Conservation (phyloP, 2,329 filamentous ascomycete genomes). For the Zymoseptoria brevis region DNA sequence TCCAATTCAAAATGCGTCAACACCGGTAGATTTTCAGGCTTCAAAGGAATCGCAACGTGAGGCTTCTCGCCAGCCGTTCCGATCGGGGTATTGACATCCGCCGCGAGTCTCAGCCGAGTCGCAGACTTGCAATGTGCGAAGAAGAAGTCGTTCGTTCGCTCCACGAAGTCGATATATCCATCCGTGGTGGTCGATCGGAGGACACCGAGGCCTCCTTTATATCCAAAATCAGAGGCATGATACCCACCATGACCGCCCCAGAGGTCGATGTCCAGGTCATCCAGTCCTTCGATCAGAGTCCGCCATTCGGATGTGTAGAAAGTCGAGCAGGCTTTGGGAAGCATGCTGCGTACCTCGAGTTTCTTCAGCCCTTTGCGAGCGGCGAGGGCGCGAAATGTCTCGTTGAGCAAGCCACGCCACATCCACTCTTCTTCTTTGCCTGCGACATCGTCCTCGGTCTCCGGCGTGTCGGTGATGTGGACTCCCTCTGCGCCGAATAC, state of each 20-base stretch:
- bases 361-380: background rate
- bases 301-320: background rate
- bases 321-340: background rate
- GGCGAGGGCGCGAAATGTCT: background rate
- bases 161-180: background rate
- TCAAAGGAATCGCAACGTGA: background rate
- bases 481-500: background rate
- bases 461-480: background rate
- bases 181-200: background rate
- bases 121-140: background rate
- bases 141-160: background rate
- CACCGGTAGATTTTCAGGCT: background rate
- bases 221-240: background rate
- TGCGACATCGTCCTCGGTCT: background rate
- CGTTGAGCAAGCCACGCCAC: background rate
- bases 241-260: background rate
- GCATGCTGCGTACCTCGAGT: background rate
- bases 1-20: background rate
- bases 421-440: background rate
- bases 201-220: background rate
- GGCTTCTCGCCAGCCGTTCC: background rate
- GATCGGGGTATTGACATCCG: background rate
- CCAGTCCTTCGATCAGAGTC: background rate
- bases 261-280: background rate
- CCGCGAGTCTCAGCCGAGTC: background rate